Percentiles rank a stretch among this genome's conserved stretches.
Evolutionary conservation across 768 basidiomycete genomes (phyloP).

Genomic region (Leccinellum rugosiceps): DNA sequence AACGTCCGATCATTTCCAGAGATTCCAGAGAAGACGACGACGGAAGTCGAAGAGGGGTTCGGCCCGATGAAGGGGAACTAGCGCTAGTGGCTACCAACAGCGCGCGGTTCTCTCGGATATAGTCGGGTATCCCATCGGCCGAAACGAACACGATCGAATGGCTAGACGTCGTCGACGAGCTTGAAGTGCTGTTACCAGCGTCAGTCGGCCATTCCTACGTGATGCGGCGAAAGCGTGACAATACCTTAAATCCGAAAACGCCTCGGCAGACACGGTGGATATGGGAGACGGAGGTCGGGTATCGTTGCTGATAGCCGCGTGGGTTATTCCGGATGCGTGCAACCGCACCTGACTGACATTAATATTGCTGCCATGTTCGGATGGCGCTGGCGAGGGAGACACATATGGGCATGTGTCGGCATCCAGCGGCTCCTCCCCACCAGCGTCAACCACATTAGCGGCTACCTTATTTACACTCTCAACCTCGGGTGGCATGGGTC

Average conservation of each 20-base stretch:
- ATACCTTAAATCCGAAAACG: constrained; percentile 18
- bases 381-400: constrained; percentile 26
- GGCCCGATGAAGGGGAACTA: constrained; percentile 19
- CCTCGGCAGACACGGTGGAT: constrained; percentile 11
- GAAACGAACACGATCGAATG: constrained; percentile 30
- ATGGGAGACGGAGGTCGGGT: constrained; percentile 9
- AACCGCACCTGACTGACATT: not conserved
- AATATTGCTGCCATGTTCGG: constrained; percentile 26
- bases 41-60: constrained; percentile 17
- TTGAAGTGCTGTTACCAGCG: constrained; percentile 1
- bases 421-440: not conserved
- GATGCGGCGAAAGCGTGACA: not conserved
- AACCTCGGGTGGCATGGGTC: not conserved
- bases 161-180: constrained; percentile 12
- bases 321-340: not conserved
- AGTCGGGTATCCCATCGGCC: constrained; percentile 29
- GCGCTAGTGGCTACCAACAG: constrained; percentile 30
- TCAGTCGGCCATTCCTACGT: not conserved
- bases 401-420: not conserved
- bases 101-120: constrained; percentile 30
- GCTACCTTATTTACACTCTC: not conserved
- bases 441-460: not conserved
- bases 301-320: not conserved
- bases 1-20: not conserved
- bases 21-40: constrained; percentile 27